Percentiles rank a stretch among this genome's conserved stretches.
These are phyloP conservation scores for Mucor plumbeus DNA, from an alignment of 371 early-diverging fungal genomes.

Conservation along the genomic window DNA sequence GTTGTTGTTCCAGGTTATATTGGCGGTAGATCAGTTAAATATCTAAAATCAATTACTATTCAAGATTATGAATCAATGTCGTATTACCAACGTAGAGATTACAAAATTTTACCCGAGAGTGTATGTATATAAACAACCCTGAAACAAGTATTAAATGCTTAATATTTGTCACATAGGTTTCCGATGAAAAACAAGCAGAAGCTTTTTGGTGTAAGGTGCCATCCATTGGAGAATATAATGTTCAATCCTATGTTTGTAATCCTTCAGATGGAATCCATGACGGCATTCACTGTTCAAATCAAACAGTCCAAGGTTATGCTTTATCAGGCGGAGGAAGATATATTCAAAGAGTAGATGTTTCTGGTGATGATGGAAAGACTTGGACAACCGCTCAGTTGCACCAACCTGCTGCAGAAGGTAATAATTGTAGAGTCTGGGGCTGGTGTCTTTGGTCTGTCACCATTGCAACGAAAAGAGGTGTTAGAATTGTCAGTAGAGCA, in stretches of 20 bases:
- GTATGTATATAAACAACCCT: constrained; percentile 27
- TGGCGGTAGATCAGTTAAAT: constrained; percentile 89
- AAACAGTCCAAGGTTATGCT: constrained; percentile 45
- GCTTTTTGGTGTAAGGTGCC: constrained; percentile 56
- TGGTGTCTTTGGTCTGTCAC: constrained; percentile 81
- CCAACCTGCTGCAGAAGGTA: constrained; percentile 37
- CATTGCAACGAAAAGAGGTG: constrained; percentile 35
- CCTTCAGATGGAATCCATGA: constrained; percentile 50
- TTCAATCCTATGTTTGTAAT: constrained; percentile 69
- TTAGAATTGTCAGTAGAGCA: constrained; percentile 70
- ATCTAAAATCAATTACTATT: constrained; percentile 67
- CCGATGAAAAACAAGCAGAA: constrained; percentile 47
- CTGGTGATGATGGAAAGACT: constrained; percentile 80
- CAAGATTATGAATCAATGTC: constrained; percentile 71
- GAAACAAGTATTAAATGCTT: not conserved
- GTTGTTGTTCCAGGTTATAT: constrained; percentile 87
- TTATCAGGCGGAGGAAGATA: constrained; percentile 58
- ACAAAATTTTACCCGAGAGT: constrained; percentile 82
- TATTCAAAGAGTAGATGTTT: constrained; percentile 85
- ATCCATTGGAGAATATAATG: constrained; percentile 80
- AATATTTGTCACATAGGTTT: constrained; percentile 28
- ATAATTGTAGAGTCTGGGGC: constrained; percentile 60
- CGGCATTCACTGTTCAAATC: not conserved
- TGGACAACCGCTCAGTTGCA: constrained; percentile 70
- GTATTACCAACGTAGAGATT: constrained; percentile 83